A percentile compares a stretch with the other conserved stretches of the same genome.
Evolutionary conservation across 2,329 filamentous ascomycete species (phyloP).

Genomic region (Fusarium sp.): DNA sequence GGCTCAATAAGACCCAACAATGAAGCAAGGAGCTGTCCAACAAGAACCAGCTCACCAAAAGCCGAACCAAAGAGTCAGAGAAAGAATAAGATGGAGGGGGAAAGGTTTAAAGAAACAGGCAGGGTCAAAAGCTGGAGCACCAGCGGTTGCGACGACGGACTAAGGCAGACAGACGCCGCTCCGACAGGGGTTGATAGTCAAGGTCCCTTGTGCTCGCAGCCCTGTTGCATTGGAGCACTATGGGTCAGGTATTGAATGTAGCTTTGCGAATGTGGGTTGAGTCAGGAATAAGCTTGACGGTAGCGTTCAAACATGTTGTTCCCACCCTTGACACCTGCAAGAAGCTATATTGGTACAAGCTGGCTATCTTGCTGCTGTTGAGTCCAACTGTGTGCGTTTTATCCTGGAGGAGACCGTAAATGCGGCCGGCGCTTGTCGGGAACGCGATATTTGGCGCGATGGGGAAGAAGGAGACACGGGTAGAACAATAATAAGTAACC

Average conservation of each 20-base stretch:
- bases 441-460: slow-evolving; percentile 41
- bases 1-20: slow-evolving; percentile 16
- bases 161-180: slow-evolving; percentile 42
- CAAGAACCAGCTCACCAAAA: slow-evolving; percentile 36
- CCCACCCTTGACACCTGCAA: slow-evolving; percentile 34
- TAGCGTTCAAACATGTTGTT: slow-evolving; percentile 28
- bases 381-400: slow-evolving; percentile 19
- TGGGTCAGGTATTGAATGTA: slow-evolving; percentile 32
- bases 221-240: slow-evolving; percentile 38
- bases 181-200: slow-evolving; percentile 41
- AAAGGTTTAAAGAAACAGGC: slow-evolving; percentile 49
- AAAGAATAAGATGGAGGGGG: slow-evolving; percentile 46
- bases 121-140: slow-evolving; percentile 41
- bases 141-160: slow-evolving; percentile 43
- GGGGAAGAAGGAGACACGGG: slow-evolving; percentile 38
- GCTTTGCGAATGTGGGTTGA: slow-evolving; percentile 8
- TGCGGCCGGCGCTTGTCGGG: slow-evolving; percentile 46
- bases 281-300: slow-evolving; percentile 23
- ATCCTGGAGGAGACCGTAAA: slow-evolving; percentile 34
- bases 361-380: slow-evolving; percentile 11
- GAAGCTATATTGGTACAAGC: slow-evolving; percentile 28
- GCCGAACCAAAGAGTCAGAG: slow-evolving; percentile 30
- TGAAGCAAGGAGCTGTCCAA: slow-evolving; percentile 31
- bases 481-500: not conserved
- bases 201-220: slow-evolving; percentile 38